Percentiles rank a stretch among this genome's conserved stretches.
phyloP scores from a whole-genome alignment of 257 asterid species.

The Penstemon barbatus region DNA sequence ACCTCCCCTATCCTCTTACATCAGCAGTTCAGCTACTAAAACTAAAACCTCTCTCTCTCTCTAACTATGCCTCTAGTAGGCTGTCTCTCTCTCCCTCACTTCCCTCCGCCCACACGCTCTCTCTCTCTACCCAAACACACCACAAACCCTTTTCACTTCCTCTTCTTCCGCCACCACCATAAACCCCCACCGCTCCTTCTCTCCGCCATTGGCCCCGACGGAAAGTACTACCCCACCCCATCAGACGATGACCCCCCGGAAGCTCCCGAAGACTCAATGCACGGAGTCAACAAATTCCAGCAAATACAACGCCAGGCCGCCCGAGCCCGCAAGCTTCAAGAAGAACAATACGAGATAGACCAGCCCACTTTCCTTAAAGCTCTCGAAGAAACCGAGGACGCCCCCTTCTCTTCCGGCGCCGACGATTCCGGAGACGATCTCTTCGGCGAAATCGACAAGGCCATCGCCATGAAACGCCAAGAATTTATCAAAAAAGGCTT shows the following conservation, averaged over 20 bases:
- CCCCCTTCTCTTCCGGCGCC: constrained; percentile 28
- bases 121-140: constrained; percentile 5
- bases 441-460: constrained; percentile 90
- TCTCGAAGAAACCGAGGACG: constrained; percentile 71
- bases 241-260: constrained; percentile 95
- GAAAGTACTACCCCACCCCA: constrained; percentile 74
- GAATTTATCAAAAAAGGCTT: constrained; percentile 84
- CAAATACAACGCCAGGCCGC: constrained; percentile 85
- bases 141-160: constrained; percentile 9
- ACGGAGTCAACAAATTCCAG: constrained; percentile 85
- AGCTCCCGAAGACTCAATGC: constrained; percentile 96
- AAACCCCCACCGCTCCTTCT: constrained; percentile 36
- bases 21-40: not conserved
- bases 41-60: constrained; percentile 1
- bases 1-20: not conserved
- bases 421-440: constrained; percentile 75
- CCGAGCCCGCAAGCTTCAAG: constrained; percentile 65
- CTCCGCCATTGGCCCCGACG: constrained; percentile 82
- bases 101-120: constrained; percentile 2
- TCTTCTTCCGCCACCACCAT: constrained; percentile 26
- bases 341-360: constrained; percentile 66
- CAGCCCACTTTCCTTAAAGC: constrained; percentile 68
- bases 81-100: not conserved
- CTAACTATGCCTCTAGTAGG: not conserved
- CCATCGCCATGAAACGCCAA: constrained; percentile 79